Percentiles rank a stretch among this genome's conserved stretches.
Evolutionary conservation across 2,329 filamentous ascomycete species (phyloP).

Genomic region (Sclerotinia spermophila): DNA sequence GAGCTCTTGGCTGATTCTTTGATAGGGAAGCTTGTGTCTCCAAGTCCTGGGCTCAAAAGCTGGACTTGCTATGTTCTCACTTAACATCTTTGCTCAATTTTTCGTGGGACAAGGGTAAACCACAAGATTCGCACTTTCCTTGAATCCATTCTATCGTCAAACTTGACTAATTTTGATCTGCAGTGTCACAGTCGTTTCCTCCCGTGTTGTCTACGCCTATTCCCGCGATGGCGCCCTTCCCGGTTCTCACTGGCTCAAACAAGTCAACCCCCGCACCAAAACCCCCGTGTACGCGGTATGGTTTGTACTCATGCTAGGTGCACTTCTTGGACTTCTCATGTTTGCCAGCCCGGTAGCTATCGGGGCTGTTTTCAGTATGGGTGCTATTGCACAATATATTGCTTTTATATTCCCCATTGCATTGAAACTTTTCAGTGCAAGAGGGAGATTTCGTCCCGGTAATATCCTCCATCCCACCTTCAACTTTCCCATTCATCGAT

Average conservation of each 20-base stretch:
- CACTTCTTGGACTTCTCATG: constrained; percentile 58
- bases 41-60: constrained; percentile 59
- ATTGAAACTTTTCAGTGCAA: constrained; percentile 57
- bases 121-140: accelerated
- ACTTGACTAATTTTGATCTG: accelerated
- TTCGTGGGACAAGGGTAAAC: constrained; percentile 64
- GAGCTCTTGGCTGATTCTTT: constrained; percentile 29
- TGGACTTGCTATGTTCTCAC: constrained; percentile 57
- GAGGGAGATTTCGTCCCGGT: constrained; percentile 59
- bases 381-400: constrained; percentile 64
- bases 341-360: constrained; percentile 61
- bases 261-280: constrained; percentile 56
- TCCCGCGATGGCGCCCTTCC: constrained; percentile 70
- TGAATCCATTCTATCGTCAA: accelerated
- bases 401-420: constrained; percentile 57
- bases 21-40: constrained; percentile 51
- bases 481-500: not conserved
- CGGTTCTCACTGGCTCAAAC: constrained; percentile 53
- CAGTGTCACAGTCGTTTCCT: constrained; percentile 57
- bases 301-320: constrained; percentile 59
- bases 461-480: not conserved
- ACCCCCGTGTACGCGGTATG: constrained; percentile 70
- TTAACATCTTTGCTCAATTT: constrained; percentile 68
- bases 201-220: constrained; percentile 68
- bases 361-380: constrained; percentile 67